Evolutionary conservation across 2,329 filamentous ascomycete genomes (phyloP).

Genomic region (Aspergillus costaricaensis): DNA sequence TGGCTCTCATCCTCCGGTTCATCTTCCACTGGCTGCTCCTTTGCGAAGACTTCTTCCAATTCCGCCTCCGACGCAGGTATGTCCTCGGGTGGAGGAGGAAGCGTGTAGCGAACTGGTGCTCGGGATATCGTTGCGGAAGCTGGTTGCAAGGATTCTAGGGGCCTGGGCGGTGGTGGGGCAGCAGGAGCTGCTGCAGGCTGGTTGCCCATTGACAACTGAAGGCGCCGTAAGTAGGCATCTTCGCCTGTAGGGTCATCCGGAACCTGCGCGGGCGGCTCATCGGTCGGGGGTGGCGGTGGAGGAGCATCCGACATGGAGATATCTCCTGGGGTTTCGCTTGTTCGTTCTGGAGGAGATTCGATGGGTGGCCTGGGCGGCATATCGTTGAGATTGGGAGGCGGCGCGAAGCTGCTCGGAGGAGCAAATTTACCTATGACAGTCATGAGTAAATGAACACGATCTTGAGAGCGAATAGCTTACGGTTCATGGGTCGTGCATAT

Average conservation of each 20-base stretch:
- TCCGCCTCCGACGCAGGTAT: slow-evolving; percentile 57
- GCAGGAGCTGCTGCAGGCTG: slow-evolving; percentile 27
- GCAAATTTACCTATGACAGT: slow-evolving; percentile 48
- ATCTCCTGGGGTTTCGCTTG: slow-evolving; percentile 40
- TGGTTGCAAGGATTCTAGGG: slow-evolving; percentile 43
- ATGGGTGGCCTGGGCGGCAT: slow-evolving; percentile 42
- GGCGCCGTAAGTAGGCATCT: slow-evolving; percentile 29
- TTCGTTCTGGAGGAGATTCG: background rate
- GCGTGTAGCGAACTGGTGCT: slow-evolving; percentile 73
- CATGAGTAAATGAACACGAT: slow-evolving; percentile 2
- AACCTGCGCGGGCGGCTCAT: slow-evolving; percentile 34
- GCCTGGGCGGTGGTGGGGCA: slow-evolving; percentile 36
- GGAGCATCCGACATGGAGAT: slow-evolving; percentile 14
- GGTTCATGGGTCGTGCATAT: slow-evolving; percentile 46
- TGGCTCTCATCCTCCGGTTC: slow-evolving; percentile 40
- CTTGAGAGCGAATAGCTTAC: slow-evolving; percentile 37
- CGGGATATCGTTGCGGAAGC: slow-evolving; percentile 68
- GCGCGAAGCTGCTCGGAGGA: slow-evolving; percentile 55
- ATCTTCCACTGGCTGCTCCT: slow-evolving; percentile 40
- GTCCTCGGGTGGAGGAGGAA: slow-evolving; percentile 54
- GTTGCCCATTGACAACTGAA: slow-evolving; percentile 25
- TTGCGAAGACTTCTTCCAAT: slow-evolving; percentile 50
- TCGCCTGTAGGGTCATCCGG: slow-evolving; percentile 30
- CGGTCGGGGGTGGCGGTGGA: slow-evolving; percentile 33
- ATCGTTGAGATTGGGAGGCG: slow-evolving; percentile 49